phyloP scores from a whole-genome alignment of 306 rosid genomes.

The Castanea sativa region DNA sequence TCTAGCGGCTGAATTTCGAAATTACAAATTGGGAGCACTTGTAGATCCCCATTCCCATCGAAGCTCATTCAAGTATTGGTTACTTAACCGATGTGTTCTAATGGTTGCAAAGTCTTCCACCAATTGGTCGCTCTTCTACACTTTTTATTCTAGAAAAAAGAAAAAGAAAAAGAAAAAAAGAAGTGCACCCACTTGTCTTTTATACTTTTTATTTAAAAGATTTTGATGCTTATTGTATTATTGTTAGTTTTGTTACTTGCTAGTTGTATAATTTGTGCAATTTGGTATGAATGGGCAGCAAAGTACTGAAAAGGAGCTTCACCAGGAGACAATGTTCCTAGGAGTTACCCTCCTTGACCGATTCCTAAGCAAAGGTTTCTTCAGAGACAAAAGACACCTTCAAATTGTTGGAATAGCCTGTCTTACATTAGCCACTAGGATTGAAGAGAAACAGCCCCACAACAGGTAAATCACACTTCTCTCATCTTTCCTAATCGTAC shows the following conservation, averaged over 20 bases:
- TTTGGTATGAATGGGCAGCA: constrained; percentile 46
- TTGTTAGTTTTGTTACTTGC: not conserved
- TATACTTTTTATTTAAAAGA: too few relatives aligned
- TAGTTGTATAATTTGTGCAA: constrained; percentile 14
- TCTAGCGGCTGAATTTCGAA: too few relatives aligned
- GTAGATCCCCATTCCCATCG: too few relatives aligned
- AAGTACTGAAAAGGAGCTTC: constrained; percentile 49
- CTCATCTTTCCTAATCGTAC: not conserved
- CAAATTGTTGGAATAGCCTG: constrained; percentile 84
- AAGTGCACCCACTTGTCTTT: too few relatives aligned
- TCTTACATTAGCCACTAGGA: constrained; percentile 76
- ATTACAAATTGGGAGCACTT: too few relatives aligned
- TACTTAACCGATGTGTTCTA: too few relatives aligned
- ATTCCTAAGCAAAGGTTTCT: constrained; percentile 79
- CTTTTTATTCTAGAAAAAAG: too few relatives aligned
- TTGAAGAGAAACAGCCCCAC: constrained; percentile 86
- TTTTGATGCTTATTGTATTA: not conserved
- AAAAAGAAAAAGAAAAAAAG: too few relatives aligned
- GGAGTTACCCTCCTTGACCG: constrained; percentile 80
- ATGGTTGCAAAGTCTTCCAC: too few relatives aligned
- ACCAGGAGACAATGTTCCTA: constrained; percentile 80
- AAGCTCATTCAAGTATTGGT: too few relatives aligned
- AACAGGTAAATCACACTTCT: constrained; percentile 46
- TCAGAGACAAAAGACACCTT: constrained; percentile 51
- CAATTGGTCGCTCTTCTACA: too few relatives aligned